Evolutionary conservation across 768 basidiomycete genomes (phyloP).

Genomic region (Pleurotus citrinopileatus): DNA sequence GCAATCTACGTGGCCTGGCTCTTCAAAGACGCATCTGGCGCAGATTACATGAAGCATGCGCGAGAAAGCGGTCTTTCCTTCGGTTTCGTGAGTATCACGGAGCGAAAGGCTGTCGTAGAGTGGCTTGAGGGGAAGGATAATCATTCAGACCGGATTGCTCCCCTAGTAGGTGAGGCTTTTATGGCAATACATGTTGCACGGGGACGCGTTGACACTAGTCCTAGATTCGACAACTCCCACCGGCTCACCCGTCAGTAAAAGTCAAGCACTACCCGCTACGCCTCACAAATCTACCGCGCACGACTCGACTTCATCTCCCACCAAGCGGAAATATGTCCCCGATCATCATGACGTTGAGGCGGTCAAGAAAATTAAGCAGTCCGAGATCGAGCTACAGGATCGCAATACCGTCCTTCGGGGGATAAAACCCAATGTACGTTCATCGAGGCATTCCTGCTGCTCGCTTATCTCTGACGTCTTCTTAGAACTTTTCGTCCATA

Average conservation of each 20-base stretch:
- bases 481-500: constrained; percentile 80
- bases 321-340: constrained; percentile 77
- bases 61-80: constrained; percentile 69
- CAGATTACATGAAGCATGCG: constrained; percentile 88
- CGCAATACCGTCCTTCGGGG: constrained; percentile 83
- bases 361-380: constrained; percentile 79
- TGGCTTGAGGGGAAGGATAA: constrained; percentile 68
- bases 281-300: constrained; percentile 25
- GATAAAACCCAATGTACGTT: constrained; percentile 75
- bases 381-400: constrained; percentile 79
- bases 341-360: constrained; percentile 77
- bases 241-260: constrained; percentile 36
- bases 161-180: constrained; percentile 35
- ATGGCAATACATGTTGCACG: too few relatives aligned
- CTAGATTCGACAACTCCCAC: constrained; percentile 59
- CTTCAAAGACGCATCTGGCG: constrained; percentile 65
- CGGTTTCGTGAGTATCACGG: constrained; percentile 83
- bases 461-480: neutral
- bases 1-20: constrained; percentile 87
- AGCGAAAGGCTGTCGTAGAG: constrained; percentile 82
- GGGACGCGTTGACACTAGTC: too few relatives aligned
- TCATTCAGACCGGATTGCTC: constrained; percentile 50
- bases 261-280: constrained; percentile 20
- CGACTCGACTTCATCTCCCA: constrained; percentile 40
- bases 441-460: neutral